Base-by-base conservation (phyloP, 805 yeast species). In the Pichia scutulata region DNA sequence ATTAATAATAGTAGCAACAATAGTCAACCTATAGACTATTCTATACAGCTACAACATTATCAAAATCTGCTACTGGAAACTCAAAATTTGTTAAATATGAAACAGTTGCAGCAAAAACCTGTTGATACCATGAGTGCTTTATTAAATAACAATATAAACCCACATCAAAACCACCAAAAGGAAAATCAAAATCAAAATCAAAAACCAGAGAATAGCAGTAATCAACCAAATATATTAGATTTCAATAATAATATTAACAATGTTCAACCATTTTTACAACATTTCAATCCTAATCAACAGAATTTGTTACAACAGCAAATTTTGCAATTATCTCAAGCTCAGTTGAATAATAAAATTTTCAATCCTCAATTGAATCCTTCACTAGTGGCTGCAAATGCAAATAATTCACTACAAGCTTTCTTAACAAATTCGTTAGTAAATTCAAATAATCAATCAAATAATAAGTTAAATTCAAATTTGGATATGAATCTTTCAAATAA, bases 11-110 rank as follows among this genome's bases (percentile, higher is more conserved):
- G 19, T 19, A 33, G 30, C 12, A 28, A 10, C 30, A 28, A 33
- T 7, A 16, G 19, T 16, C 59, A 66, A 1, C 63, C 69, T n/a
- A 57, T 61, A 7, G 69, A 67, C 41, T 66, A 60, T 49, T 60
- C 64, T 9, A 36, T 61, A n/a, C 70, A 66, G 37, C 46, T 65
- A 19, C 69, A 65, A 43, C 70, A 65, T 43, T 66, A 66, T 44
- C 69, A 65, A 28, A 63, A 61, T 40, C 50, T 66, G 43, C 45
- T 66, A 41, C 24, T 62, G 55, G 70, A 66, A 37, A 58, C 67
- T 5, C 66, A 62, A 41, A 52, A 57, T 14, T 43, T 57, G 48
- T 44, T 56, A 42, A 55, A 54, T 41, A 52, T 53, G 52, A 53
- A 57, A 22, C 55, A 52, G n/a, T 52, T 47, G 36, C 51, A 47